phyloP scores from a whole-genome alignment of 148 eudicot genomes.

The Rhododendron williamsianum region DNA sequence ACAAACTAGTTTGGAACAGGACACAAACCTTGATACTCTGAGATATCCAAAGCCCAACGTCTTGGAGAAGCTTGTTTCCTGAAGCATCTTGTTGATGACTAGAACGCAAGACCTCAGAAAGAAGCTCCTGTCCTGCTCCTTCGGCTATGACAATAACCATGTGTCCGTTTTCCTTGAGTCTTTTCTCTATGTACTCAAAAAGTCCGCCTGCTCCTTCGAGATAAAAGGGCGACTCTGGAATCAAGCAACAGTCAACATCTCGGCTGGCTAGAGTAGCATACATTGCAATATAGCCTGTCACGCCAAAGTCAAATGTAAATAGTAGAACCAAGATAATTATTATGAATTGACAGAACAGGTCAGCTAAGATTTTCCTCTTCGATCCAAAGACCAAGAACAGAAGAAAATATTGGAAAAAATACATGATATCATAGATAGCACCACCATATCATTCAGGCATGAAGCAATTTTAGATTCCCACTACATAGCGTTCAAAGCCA shows the following conservation, averaged over 20 bases:
- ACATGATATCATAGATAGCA: background rate
- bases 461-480: background rate
- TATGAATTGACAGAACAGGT: background rate
- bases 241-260: constrained; percentile 96
- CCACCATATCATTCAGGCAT: background rate
- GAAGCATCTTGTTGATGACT: constrained; percentile 71
- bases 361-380: background rate
- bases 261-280: constrained; percentile 95
- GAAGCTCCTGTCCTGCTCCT: constrained; percentile 95
- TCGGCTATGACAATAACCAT: constrained; percentile 97
- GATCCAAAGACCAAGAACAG: background rate
- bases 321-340: background rate
- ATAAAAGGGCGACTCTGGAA: constrained; percentile 93
- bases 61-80: constrained; percentile 78
- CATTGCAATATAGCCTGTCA: constrained; percentile 92
- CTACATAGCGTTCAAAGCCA: background rate
- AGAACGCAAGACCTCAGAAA: constrained; percentile 33
- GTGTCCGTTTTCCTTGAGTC: constrained; percentile 88
- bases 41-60: constrained; percentile 91
- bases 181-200: constrained; percentile 64
- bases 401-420: background rate
- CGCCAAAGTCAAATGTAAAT: background rate
- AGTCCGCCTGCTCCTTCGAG: constrained; percentile 90
- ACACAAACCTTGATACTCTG: constrained; percentile 62
- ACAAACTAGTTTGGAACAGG: background rate